phyloP scores from a whole-genome alignment of 495 filamentous ascomycete genomes.

The Achaetomiella virescens region DNA sequence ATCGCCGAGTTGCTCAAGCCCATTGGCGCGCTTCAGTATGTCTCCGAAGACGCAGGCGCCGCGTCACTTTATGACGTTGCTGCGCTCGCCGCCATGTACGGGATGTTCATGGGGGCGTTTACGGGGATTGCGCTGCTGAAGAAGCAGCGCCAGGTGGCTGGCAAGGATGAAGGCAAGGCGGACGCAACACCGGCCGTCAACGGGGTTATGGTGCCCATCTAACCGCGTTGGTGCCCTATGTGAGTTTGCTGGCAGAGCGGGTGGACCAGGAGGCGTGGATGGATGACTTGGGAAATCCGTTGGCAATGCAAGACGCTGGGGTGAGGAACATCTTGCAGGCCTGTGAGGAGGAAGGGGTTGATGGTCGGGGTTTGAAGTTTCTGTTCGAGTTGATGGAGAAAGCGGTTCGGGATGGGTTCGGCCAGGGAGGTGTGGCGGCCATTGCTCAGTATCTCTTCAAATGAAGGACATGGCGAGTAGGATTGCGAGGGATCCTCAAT shows the following conservation, averaged over 20 bases:
- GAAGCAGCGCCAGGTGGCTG: not conserved
- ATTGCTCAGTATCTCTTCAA: not conserved
- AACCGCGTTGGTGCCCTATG: constrained; percentile 13
- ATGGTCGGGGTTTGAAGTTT: constrained; percentile 3
- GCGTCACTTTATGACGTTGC: constrained; percentile 13
- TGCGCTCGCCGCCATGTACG: constrained; percentile 16
- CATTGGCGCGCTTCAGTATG: not conserved
- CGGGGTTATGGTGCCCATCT: constrained; percentile 9
- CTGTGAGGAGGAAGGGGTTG: constrained; percentile 17
- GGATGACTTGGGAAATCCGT: constrained; percentile 16
- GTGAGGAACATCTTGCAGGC: constrained; percentile 11
- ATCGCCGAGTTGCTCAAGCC: not conserved
- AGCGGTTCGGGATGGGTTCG: constrained; percentile 7
- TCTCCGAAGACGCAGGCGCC: constrained; percentile 5
- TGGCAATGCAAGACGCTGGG: constrained; percentile 13
- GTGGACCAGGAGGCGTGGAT: constrained; percentile 14
- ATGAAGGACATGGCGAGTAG: no score
- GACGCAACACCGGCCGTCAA: not conserved
- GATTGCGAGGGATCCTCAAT: no score
- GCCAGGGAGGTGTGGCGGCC: not conserved
- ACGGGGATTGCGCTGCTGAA: constrained; percentile 13
- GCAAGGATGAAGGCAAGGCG: not conserved
- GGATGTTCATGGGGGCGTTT: constrained; percentile 17
- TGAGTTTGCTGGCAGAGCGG: constrained; percentile 8
- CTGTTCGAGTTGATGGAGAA: constrained; percentile 8